Conservation (phyloP, 2,329 filamentous ascomycete genomes). For the Epichloe uncinata region DNA sequence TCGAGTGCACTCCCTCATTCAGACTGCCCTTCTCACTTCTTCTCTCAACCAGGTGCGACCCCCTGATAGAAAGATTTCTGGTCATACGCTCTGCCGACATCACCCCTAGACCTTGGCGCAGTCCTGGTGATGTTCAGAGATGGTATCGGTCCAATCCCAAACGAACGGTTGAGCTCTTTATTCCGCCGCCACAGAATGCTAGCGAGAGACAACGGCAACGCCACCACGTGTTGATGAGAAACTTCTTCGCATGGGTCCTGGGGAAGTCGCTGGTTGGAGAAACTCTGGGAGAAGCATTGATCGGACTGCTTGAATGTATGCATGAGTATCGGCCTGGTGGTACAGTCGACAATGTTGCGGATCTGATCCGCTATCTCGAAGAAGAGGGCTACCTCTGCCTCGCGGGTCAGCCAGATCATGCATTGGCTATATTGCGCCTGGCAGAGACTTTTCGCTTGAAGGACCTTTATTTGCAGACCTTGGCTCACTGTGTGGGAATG, state of each 20-base stretch:
- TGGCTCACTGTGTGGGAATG: slow-evolving; percentile 71
- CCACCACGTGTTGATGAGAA: slow-evolving; percentile 57
- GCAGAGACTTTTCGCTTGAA: slow-evolving; percentile 51
- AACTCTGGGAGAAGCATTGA: slow-evolving; percentile 49
- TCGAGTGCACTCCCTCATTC: slow-evolving; percentile 53
- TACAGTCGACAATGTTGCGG: slow-evolving; percentile 46
- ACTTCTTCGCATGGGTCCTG: slow-evolving; percentile 61
- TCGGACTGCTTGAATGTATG: slow-evolving; percentile 52
- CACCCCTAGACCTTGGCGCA: slow-evolving; percentile 15
- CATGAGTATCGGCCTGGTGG: slow-evolving; percentile 44
- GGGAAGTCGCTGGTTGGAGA: slow-evolving; percentile 53
- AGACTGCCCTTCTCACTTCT: slow-evolving; percentile 47
- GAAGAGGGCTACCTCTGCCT: slow-evolving; percentile 58
- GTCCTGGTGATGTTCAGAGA: slow-evolving; percentile 17
- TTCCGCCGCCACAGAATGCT: slow-evolving; percentile 47
- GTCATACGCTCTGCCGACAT: slow-evolving; percentile 9
- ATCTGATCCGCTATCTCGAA: slow-evolving; percentile 41
- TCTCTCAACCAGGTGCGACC: slow-evolving; percentile 42
- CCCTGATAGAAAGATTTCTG: slow-evolving; percentile 44
- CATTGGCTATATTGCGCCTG: slow-evolving; percentile 52
- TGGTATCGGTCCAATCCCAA: slow-evolving; percentile 19
- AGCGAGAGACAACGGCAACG: slow-evolving; percentile 41
- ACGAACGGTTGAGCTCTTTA: slow-evolving; percentile 45
- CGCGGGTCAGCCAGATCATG: slow-evolving; percentile 51
- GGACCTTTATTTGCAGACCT: slow-evolving; percentile 59